A percentile compares a stretch with the other conserved stretches of the same genome.
Evolutionary conservation across 768 basidiomycete species (phyloP).

Genomic region (Fibroporia radiculosa): DNA sequence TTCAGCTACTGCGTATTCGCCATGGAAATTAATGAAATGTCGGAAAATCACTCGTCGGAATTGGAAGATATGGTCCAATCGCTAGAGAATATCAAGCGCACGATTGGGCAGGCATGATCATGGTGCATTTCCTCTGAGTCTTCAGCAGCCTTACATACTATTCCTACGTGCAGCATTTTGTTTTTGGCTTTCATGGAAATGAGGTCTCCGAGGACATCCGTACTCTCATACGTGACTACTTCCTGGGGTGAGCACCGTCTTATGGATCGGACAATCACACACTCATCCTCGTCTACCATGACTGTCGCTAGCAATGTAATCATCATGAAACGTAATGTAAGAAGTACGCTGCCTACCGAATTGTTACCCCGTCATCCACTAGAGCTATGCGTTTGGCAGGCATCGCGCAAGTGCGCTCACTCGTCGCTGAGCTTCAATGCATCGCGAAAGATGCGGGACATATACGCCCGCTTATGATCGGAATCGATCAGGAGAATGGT

Average conservation of each 20-base stretch:
- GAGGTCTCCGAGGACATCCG: slow-evolving; percentile 43
- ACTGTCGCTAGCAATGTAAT: slow-evolving; percentile 41
- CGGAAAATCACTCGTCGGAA: too few species aligned
- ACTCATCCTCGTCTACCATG: background rate
- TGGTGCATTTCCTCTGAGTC: too few species aligned
- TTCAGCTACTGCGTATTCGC: too few species aligned
- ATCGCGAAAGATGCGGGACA: slow-evolving; percentile 55
- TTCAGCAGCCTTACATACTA: too few species aligned
- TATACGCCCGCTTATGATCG: slow-evolving; percentile 48
- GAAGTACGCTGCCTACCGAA: slow-evolving; percentile 28
- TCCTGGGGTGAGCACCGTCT: slow-evolving; percentile 38
- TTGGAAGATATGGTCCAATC: too few species aligned
- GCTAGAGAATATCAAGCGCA: too few species aligned
- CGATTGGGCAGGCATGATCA: too few species aligned
- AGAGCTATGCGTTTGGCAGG: slow-evolving; percentile 25
- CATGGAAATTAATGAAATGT: too few species aligned
- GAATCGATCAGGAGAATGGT: slow-evolving; percentile 74
- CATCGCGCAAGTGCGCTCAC: slow-evolving; percentile 38
- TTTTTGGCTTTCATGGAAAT: slow-evolving; percentile 61
- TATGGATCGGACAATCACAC: too few species aligned
- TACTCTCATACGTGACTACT: slow-evolving; percentile 52
- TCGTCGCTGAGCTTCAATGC: slow-evolving; percentile 44
- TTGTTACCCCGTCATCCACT: background rate
- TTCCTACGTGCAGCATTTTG: slow-evolving; percentile 74
- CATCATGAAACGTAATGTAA: slow-evolving; percentile 60